Conservation (phyloP, 2,329 filamentous ascomycete genomes). For the Penicillium sp. region DNA sequence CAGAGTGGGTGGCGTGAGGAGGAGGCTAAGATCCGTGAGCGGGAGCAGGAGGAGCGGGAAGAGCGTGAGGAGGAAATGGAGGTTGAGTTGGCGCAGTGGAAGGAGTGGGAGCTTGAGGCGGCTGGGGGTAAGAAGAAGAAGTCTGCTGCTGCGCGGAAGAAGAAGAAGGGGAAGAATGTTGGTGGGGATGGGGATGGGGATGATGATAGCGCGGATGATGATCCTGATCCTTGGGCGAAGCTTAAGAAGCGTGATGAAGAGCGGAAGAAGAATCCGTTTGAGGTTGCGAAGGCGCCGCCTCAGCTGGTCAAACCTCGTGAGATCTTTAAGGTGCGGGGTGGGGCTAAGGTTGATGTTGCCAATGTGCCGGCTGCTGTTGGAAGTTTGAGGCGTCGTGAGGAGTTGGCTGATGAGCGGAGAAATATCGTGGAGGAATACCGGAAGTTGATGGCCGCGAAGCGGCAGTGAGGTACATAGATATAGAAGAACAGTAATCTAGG, state of each 20-base stretch:
- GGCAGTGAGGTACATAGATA: conserved; percentile 24
- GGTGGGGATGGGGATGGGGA: conserved; percentile 39
- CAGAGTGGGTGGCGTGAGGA: conserved; percentile 59
- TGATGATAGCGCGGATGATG: conserved; percentile 58
- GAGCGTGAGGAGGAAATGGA: conserved; percentile 61
- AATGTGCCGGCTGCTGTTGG: conserved; percentile 69
- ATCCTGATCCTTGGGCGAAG: conserved; percentile 75
- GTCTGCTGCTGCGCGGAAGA: conserved; percentile 39
- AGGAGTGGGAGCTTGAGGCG: conserved; percentile 59
- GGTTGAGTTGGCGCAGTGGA: conserved; percentile 64
- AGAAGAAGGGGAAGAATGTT: conserved; percentile 43
- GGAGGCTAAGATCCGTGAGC: conserved; percentile 60
- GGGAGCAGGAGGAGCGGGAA: conserved; percentile 74
- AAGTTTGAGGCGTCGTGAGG: conserved; percentile 70
- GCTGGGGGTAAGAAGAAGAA: conserved; percentile 52
- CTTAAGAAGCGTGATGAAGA: conserved; percentile 59
- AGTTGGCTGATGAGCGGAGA: conserved; percentile 66
- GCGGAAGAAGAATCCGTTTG: conserved; percentile 40
- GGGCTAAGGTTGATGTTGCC: conserved; percentile 64
- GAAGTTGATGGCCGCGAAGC: conserved; percentile 62
- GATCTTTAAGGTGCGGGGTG: conserved; percentile 64
- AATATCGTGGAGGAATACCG: conserved; percentile 74
- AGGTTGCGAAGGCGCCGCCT: conserved; percentile 72
- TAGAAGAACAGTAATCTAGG: not conserved
- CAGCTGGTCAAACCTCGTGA: conserved; percentile 62